Conservation (phyloP, 208 protist genomes). For the Wallacemonas sp. region DNA sequence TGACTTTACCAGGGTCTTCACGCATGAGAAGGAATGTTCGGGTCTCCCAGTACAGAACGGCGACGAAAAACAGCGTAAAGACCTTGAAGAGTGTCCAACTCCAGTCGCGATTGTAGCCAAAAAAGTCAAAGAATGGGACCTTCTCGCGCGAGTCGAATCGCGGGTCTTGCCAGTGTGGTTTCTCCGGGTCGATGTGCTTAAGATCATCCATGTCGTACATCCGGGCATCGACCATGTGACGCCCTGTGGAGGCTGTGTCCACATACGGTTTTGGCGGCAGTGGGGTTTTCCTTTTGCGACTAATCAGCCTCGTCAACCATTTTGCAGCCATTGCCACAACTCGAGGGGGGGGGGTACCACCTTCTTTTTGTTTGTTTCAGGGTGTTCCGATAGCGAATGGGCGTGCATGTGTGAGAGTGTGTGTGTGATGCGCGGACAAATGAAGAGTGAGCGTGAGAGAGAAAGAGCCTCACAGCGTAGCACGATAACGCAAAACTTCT, state of each 20-base stretch:
- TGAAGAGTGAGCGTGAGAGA: no score
- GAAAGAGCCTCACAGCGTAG: no score
- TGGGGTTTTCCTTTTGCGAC: conserved; percentile 40
- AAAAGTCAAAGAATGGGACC: conserved; percentile 86
- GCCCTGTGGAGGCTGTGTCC: conserved; percentile 52
- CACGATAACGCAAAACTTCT: no score
- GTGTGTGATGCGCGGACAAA: no score
- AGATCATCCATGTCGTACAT: conserved; percentile 68
- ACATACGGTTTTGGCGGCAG: conserved; percentile 89
- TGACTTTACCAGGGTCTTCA: conserved; percentile 43
- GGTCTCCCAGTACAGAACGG: conserved; percentile 70
- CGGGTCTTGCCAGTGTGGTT: conserved; percentile 86
- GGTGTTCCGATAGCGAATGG: no score
- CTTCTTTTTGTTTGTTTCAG: no score
- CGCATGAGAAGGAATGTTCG: conserved; percentile 54
- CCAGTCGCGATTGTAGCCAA: conserved; percentile 89
- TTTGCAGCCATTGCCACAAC: conserved; percentile 54
- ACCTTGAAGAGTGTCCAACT: conserved; percentile 87
- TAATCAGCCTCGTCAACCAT: conserved; percentile 59
- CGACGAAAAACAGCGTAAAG: conserved; percentile 46
- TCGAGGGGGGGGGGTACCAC: no score
- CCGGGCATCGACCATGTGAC: conserved; percentile 71
- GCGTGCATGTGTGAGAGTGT: no score
- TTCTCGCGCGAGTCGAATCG: conserved; percentile 74
- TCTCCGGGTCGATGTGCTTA: conserved; percentile 79